Conservation (phyloP, 2,329 filamentous ascomycete genomes). For the Diaporthe sp. region DNA sequence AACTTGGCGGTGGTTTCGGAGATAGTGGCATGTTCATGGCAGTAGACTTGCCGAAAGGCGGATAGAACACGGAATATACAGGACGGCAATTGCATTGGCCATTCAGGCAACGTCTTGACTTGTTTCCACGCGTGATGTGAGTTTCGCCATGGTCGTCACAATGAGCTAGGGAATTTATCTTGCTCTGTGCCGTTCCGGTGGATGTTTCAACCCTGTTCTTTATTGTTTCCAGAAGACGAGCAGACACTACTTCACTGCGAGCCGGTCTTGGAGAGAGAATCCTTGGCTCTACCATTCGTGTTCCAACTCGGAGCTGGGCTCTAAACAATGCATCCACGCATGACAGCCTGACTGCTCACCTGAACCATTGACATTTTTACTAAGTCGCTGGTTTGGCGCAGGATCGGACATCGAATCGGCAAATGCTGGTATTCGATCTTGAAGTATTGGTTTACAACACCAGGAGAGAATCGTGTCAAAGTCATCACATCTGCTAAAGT, state of each 20-base stretch:
- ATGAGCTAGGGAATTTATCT: not conserved
- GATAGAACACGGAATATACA: slow-evolving; percentile 6
- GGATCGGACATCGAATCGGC: too few species aligned
- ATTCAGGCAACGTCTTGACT: not conserved
- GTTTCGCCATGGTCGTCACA: not conserved
- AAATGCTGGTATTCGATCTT: too few species aligned
- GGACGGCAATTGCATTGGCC: not conserved
- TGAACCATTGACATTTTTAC: not conserved
- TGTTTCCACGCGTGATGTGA: not conserved
- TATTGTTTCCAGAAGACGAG: not conserved
- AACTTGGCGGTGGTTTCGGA: slow-evolving; percentile 12
- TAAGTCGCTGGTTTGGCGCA: too few species aligned
- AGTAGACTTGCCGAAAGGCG: slow-evolving; percentile 16
- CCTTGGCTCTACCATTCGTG: not conserved
- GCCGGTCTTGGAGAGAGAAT: rapidly evolving
- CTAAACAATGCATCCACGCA: too few species aligned
- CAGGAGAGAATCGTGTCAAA: too few species aligned
- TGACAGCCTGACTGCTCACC: not conserved
- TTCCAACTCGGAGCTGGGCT: too few species aligned
- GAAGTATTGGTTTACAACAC: too few species aligned
- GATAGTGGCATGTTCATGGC: slow-evolving; percentile 4
- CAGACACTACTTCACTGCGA: not conserved
- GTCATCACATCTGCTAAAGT: too few species aligned
- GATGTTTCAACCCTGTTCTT: not conserved
- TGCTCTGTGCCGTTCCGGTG: not conserved